A percentile compares a stretch with the other conserved stretches of the same genome.
Conservation (phyloP, 1,284 basidiomycete genomes). For the Gymnopus androsaceus region DNA sequence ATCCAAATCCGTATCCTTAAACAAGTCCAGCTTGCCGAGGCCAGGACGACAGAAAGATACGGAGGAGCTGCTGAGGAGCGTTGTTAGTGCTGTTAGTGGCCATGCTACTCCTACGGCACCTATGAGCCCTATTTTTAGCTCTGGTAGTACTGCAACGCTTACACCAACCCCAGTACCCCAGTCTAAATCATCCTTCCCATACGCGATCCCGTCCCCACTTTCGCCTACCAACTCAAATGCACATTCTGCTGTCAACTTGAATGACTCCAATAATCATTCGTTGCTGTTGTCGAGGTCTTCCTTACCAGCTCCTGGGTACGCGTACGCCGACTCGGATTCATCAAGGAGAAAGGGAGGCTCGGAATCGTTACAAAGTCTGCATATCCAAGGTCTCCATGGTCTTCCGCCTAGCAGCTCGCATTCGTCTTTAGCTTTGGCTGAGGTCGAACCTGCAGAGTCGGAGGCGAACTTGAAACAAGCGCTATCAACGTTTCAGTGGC, state of each 20-base stretch:
- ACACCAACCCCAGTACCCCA: neutral
- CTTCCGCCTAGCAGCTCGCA: slow-evolving; percentile 10
- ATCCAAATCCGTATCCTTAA: slow-evolving; percentile 66
- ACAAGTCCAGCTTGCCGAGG: slow-evolving; percentile 44
- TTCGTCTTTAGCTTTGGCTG: slow-evolving; percentile 7
- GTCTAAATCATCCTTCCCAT: neutral
- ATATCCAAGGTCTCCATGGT: neutral
- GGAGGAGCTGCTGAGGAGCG: slow-evolving; percentile 22
- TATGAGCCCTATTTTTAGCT: too few species aligned
- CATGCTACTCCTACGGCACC: neutral
- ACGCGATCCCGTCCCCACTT: too few species aligned
- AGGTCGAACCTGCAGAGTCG: too few species aligned
- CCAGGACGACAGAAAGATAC: slow-evolving; percentile 21
- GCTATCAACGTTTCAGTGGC: neutral
- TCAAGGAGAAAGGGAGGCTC: neutral
- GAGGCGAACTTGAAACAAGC: too few species aligned
- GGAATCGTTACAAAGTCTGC: slow-evolving; percentile 1
- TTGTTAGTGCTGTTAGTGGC: slow-evolving; percentile 19
- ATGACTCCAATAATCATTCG: too few species aligned
- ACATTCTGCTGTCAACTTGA: too few species aligned
- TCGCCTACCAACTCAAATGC: too few species aligned
- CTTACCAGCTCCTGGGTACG: too few species aligned
- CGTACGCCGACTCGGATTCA: neutral
- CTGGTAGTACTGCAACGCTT: neutral
- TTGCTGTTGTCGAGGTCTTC: too few species aligned